Conservation (phyloP, 495 filamentous ascomycete species). For the Trichodelitschia bisporula region DNA sequence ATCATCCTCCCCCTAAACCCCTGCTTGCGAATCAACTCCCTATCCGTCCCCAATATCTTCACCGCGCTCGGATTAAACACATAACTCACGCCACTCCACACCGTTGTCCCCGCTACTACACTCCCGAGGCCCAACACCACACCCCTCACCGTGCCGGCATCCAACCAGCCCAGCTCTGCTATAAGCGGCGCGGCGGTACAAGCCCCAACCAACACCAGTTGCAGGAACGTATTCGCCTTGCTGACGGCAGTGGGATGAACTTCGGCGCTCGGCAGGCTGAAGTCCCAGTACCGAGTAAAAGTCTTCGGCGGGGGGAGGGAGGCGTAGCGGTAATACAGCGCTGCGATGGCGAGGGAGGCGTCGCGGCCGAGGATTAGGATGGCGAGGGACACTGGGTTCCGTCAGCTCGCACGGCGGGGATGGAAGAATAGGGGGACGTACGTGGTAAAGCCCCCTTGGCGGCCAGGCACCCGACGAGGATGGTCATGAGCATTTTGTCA, state of each 20-base stretch:
- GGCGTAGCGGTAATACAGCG: constrained; percentile 88
- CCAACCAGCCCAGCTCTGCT: constrained; percentile 1
- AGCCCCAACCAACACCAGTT: constrained; percentile 16
- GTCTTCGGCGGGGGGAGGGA: constrained; percentile 84
- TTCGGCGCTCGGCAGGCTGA: constrained; percentile 75
- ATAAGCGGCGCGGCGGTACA: constrained; percentile 6
- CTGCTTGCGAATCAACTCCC: constrained; percentile 17
- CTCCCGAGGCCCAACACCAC: constrained; percentile 10
- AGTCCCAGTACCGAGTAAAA: constrained; percentile 89
- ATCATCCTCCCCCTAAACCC: constrained; percentile 15
- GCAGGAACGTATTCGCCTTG: constrained; percentile 32
- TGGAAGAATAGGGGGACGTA: constrained; percentile 13
- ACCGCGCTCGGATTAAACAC: constrained; percentile 14
- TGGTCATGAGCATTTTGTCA: constrained; percentile 50
- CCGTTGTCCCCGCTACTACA: constrained; percentile 16
- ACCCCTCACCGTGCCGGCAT: not conserved
- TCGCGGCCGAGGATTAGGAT: constrained; percentile 77
- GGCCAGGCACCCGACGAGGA: constrained; percentile 62
- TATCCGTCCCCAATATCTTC: constrained; percentile 16
- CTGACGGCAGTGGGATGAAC: constrained; percentile 78
- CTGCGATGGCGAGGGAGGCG: constrained; percentile 60
- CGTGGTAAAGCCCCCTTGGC: constrained; percentile 57
- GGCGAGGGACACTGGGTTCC: constrained; percentile 48
- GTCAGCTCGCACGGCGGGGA: constrained; percentile 1
- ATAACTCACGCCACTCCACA: constrained; percentile 18